Evolutionary conservation across 306 rosid species (phyloP), one percentile per base, ranked within the genome.

Genomic region (Rosa rugosa): DNA sequence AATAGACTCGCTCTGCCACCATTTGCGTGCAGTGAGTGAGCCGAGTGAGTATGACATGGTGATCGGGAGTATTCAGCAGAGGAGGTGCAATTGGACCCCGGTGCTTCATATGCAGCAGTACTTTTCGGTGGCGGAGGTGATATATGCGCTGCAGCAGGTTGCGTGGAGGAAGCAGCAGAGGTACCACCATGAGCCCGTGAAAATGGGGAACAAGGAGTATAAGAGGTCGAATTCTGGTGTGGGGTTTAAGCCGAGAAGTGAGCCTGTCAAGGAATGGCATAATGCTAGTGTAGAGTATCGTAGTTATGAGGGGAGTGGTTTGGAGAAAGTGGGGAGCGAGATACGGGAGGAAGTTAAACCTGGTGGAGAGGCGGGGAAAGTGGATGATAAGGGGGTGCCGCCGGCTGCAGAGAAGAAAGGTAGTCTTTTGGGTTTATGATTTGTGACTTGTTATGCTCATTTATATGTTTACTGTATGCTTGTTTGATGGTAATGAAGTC

Each of bases 31-130:
- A 2, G 87, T 91, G 47, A 92, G 98, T 25, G 97, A 92, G 34
- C 87, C 91, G 31, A 91, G 94, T 34, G 98, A 94, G 85, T 94
- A 94, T 65, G 98, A 94, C 70, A 76, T 46, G 73, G 97, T 86
- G 46, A 73, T 90, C 46, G 90, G 87, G 57, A 77, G 87, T 69
- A 88, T 94, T 78, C 94, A 92, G 66, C 98, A 89, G 71, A 86
- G 98, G 87, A 76, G 98, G 69, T 83, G 88, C 77, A 94, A 94
- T 81, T 94, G 98, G 98, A 91, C 83, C 42, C 97, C 90, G 56
- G 98, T 93, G 80, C 89, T 96, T 77, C 93, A 93, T 84, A 93
- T 96, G 99, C 99, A 96, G 87, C 98, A 93, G 67, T 91, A 91
- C 83, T 96, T 87, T 85, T 86, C 99, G 0, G 94, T 96, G 72